These are phyloP conservation scores for Lipomyces orientalis DNA, from an alignment of 805 yeast species.

Conservation along the genomic window DNA sequence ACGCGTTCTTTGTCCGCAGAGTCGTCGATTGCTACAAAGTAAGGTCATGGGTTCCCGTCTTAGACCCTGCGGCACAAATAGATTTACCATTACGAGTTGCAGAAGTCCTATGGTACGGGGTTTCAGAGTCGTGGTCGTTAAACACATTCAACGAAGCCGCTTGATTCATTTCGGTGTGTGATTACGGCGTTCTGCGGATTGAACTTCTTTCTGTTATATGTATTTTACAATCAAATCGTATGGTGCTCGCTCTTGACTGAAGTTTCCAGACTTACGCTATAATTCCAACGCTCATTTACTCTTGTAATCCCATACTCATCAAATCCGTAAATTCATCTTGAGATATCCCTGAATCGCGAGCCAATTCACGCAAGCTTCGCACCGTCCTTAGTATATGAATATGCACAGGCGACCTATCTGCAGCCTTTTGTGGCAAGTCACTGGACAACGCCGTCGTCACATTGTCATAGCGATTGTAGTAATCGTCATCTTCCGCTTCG, in stretches of 20 bases:
- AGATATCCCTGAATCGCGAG: conserved; percentile 16
- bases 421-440: conserved; percentile 31
- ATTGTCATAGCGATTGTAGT: conserved; percentile 31
- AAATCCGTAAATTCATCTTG: conserved; percentile 17
- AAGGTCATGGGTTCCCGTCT: conserved; percentile 21
- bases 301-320: not conserved
- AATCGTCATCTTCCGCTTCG: conserved; percentile 24
- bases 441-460: conserved; percentile 37
- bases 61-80: conserved; percentile 15
- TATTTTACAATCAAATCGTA: not conserved
- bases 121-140: conserved; percentile 19
- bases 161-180: not conserved
- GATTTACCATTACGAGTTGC: conserved; percentile 22
- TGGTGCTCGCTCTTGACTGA: no score
- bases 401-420: conserved; percentile 1
- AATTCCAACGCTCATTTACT: not conserved
- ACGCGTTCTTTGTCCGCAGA: conserved; percentile 18
- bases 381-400: conserved; percentile 17
- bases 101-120: conserved; percentile 30
- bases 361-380: conserved; percentile 19
- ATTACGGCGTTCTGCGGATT: not conserved
- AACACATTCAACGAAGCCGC: not conserved
- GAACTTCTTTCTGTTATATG: not conserved
- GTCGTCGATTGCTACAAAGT: conserved; percentile 15
- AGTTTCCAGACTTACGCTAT: not conserved